Evolutionary conservation across 1,284 basidiomycete genomes (phyloP).

Genomic region (Cystobasidium pallidum): DNA sequence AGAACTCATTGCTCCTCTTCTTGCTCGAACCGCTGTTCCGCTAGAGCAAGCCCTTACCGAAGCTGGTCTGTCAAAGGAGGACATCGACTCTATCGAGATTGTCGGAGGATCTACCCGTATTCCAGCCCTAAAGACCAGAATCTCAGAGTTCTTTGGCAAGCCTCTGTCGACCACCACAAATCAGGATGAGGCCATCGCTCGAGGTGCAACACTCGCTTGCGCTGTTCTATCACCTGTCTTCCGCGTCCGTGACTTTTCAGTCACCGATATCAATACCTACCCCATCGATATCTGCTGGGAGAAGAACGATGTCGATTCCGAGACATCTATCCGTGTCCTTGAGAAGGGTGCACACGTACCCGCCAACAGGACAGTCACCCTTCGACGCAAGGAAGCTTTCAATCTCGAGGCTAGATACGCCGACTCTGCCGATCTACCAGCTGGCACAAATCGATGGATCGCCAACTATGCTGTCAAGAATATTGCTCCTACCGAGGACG

Average conservation of each 20-base stretch:
- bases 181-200: slow-evolving; percentile 91
- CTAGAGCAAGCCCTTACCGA: slow-evolving; percentile 65
- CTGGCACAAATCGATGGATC: slow-evolving; percentile 79
- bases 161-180: slow-evolving; percentile 83
- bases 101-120: slow-evolving; percentile 71
- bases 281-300: slow-evolving; percentile 87
- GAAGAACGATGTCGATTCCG: slow-evolving; percentile 71
- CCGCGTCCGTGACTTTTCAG: slow-evolving; percentile 88
- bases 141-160: slow-evolving; percentile 71
- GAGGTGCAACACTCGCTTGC: slow-evolving; percentile 90
- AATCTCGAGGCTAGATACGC: slow-evolving; percentile 81
- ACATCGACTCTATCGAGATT: slow-evolving; percentile 70
- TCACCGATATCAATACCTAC: slow-evolving; percentile 80
- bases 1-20: slow-evolving; percentile 63
- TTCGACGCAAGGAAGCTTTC: slow-evolving; percentile 84
- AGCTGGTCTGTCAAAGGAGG: slow-evolving; percentile 65
- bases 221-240: slow-evolving; percentile 93
- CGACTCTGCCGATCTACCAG: slow-evolving; percentile 70
- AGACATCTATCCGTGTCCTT: slow-evolving; percentile 85
- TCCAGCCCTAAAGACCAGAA: slow-evolving; percentile 69
- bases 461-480: slow-evolving; percentile 77
- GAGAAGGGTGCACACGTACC: slow-evolving; percentile 78
- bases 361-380: slow-evolving; percentile 91
- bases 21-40: slow-evolving; percentile 64
- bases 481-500: slow-evolving; percentile 67